Base-by-base conservation (phyloP, 1,284 basidiomycete genomes). In the Fereydounia khargensis region DNA sequence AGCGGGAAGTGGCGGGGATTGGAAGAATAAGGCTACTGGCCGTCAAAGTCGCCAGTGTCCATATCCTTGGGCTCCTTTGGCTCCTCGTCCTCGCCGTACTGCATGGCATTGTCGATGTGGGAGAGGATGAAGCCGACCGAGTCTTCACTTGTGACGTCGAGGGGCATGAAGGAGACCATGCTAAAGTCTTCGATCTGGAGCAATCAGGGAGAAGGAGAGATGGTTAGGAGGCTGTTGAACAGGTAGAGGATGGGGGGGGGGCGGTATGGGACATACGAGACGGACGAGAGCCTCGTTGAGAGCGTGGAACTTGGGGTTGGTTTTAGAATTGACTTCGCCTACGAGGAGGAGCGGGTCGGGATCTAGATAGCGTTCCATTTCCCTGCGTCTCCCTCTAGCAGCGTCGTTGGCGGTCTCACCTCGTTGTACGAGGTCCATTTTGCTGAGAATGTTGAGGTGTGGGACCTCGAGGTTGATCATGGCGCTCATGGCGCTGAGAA, bases 381-480 rank as follows among this genome's bases (percentile, higher is more conserved):
- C 70, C 38, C 71, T 69, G n/a, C 58, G 47, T 11, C 54, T 42
- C 1, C 53, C 47, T 35, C 50, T 47, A 32, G 60, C 64, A 0
- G 56, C 53, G 16, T 61, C 65, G 42, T 83, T 81, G 57, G 82
- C 81, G n/a, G 79, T 79, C 51, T 83, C 81, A 64, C 85, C 83
- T 59, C 85, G 85, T 17, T 61, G 50, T 25, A 98, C 88, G 21
- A 99, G 82, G 77, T 99, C 95, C 94, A 99, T 98, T 79, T 99
- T 99, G 44, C 89, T 94, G 86, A 99, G 90, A 73, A 98, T 79
- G 65, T 98, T 98, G 58, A 99, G 85, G 86, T 91, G 95, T 0
- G 91, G 89, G 31, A 96, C 85, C 70, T 97, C 94, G 21, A 99
- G 82, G 64, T 92, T 91, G 42, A 98, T 88, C 95, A 99, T 99